Conservation (phyloP, 2,329 filamentous ascomycete genomes). For the Nothophaeocryptopus gaeumannii region DNA sequence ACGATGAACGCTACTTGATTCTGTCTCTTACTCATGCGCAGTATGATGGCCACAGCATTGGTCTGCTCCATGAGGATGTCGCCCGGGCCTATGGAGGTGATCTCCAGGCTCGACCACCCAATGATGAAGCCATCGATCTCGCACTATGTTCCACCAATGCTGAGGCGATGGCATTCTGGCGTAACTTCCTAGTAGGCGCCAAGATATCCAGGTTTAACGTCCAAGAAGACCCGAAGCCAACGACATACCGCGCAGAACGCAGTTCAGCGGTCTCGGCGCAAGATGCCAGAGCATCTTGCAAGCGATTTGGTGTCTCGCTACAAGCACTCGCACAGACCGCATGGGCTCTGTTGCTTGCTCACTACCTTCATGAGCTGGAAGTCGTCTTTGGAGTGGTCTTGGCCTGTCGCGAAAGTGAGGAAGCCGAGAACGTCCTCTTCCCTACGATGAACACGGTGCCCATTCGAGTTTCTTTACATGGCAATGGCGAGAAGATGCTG, state of each 20-base stretch:
- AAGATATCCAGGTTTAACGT: slow-evolving; percentile 41
- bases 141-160: slow-evolving; percentile 50
- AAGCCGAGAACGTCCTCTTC: slow-evolving; percentile 67
- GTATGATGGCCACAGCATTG: slow-evolving; percentile 85
- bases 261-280: slow-evolving; percentile 43
- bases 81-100: slow-evolving; percentile 55
- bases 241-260: slow-evolving; percentile 46
- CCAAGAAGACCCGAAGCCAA: slow-evolving; percentile 19
- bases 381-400: slow-evolving; percentile 79
- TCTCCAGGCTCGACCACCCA: slow-evolving; percentile 43
- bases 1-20: slow-evolving; percentile 44
- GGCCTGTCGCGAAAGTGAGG: slow-evolving; percentile 75
- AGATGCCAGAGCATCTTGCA: slow-evolving; percentile 61
- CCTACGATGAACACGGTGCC: slow-evolving; percentile 91
- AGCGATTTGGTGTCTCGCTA: slow-evolving; percentile 62
- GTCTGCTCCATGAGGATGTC: slow-evolving; percentile 70
- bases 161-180: slow-evolving; percentile 65
- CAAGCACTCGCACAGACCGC: slow-evolving; percentile 74
- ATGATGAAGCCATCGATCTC: slow-evolving; percentile 55
- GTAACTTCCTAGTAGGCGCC: slow-evolving; percentile 59
- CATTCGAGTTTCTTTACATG: slow-evolving; percentile 70
- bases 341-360: slow-evolving; percentile 70
- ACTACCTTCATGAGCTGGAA: slow-evolving; percentile 63
- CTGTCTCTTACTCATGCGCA: slow-evolving; percentile 81
- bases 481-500: slow-evolving; percentile 62